These are phyloP conservation scores for Leucocoprinus leucothites DNA, from an alignment of 768 basidiomycete species.

Conservation along the genomic window DNA sequence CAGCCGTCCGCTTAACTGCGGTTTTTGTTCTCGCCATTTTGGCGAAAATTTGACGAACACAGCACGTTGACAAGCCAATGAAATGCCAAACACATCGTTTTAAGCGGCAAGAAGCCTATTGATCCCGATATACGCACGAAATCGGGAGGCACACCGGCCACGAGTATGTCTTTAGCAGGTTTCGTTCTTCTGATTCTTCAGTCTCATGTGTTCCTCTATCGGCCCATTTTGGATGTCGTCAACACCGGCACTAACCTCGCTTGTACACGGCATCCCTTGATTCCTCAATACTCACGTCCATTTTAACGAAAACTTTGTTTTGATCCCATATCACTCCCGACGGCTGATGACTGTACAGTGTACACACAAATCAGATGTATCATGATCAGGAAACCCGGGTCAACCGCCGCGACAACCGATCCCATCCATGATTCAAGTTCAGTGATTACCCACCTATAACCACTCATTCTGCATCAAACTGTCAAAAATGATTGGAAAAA, in stretches of 20 bases:
- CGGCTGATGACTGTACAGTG: background rate
- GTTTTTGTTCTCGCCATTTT: background rate
- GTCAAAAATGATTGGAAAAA: background rate
- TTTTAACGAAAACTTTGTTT: background rate
- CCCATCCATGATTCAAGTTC: background rate
- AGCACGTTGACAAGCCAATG: background rate
- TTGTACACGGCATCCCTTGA: background rate
- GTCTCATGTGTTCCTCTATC: too few relatives aligned
- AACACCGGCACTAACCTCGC: background rate
- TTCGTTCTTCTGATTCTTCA: too few relatives aligned
- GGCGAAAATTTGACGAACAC: slow-evolving; percentile 2
- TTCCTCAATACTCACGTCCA: background rate
- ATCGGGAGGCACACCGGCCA: background rate
- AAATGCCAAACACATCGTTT: too few relatives aligned
- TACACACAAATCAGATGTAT: too few relatives aligned
- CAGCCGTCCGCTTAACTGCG: too few relatives aligned
- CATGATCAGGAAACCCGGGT: slow-evolving; percentile 2
- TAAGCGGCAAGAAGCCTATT: background rate
- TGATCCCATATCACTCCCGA: background rate
- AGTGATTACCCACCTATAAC: background rate
- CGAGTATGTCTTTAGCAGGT: background rate
- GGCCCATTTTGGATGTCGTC: too few relatives aligned
- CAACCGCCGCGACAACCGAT: slow-evolving; percentile 4
- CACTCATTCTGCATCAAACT: background rate
- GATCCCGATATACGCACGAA: background rate